Base-by-base conservation (phyloP, 192 early-diverging fungal species). In the Anaeromyces robustus region DNA sequence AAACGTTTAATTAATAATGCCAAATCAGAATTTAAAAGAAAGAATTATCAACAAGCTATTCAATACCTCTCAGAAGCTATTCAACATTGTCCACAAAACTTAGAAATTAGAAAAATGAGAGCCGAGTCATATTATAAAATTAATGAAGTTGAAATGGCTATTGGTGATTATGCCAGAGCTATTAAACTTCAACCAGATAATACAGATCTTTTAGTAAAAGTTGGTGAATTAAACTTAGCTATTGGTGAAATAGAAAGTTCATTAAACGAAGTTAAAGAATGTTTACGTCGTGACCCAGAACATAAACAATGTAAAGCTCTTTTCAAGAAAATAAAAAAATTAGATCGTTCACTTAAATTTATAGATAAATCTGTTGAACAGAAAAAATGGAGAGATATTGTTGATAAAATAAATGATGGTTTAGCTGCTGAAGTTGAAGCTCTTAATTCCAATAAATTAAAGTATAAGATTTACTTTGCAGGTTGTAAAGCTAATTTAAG, bases 251-350 rank as follows among this genome's bases (percentile, higher is more conserved):
- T 90, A 1, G 86, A 89, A 81, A 89, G 89, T 30, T 92, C 94
- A 14, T 78, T 95, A 32, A 82, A 87, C 1, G 87, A 89, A 80
- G 86, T 94, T 81, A 96, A 96, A 78, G 93, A 95, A 80, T 97
- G 97, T 83, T 86, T 97, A 18, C 89, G 91, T 30, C 92, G 92
- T 9, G 97, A 99, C 83, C 96, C 95, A 2, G 97, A 99, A 77
- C 91, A 99, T 85, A 95, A 94, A 84, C 37, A 85, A 31, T 98
- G 97, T 89, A 96, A 96, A 85, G 86, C 82, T 12, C 81, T 91
- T 12, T 96, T 95, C 83, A 84, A 88, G 30, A 86, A 84, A 78
- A 81, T 96, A 39, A 96, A 95, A 80, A 89, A 90, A 78, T 83
- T 94, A 30, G 92, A 95, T 39, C 94, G 95, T 83, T 87, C 86